Evolutionary conservation across 2,329 filamentous ascomycete species (phyloP).

Genomic region (Rachicladosporium sp.): DNA sequence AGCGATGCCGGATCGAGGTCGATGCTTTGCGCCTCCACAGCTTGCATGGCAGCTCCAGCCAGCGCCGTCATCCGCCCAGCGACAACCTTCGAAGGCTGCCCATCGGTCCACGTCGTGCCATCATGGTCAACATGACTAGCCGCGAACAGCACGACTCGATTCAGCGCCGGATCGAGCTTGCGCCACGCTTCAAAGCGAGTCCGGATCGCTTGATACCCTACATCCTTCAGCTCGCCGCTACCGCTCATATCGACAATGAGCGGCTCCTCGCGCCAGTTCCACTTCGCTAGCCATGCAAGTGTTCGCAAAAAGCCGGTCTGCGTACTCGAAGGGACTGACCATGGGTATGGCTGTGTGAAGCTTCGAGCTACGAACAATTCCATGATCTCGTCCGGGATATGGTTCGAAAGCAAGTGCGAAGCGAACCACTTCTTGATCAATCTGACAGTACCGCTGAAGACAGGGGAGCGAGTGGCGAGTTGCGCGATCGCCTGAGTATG

Average conservation of each 20-base stretch:
- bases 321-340: slow-evolving; percentile 61
- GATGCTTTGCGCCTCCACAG: slow-evolving; percentile 26
- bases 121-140: slow-evolving; percentile 67
- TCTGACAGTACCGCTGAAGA: slow-evolving; percentile 71
- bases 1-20: slow-evolving; percentile 41
- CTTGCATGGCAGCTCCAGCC: slow-evolving; percentile 59
- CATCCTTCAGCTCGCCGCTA: slow-evolving; percentile 41
- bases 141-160: slow-evolving; percentile 66
- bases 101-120: slow-evolving; percentile 70
- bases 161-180: slow-evolving; percentile 79
- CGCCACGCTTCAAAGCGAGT: slow-evolving; percentile 74
- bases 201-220: slow-evolving; percentile 48
- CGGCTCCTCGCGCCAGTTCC: slow-evolving; percentile 83
- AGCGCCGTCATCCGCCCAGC: slow-evolving; percentile 73
- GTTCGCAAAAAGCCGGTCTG: slow-evolving; percentile 73
- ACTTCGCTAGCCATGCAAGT: slow-evolving; percentile 65
- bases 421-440: slow-evolving; percentile 84
- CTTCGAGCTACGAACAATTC: slow-evolving; percentile 69
- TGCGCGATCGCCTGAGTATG: slow-evolving; percentile 73
- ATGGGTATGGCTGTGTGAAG: slow-evolving; percentile 74
- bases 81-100: slow-evolving; percentile 64
- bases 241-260: slow-evolving; percentile 59
- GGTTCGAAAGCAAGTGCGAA: slow-evolving; percentile 62
- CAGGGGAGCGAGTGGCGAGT: slow-evolving; percentile 65
- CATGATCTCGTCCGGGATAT: slow-evolving; percentile 68